Evolutionary conservation across 345 rosid species (phyloP).

Genomic region (Eucalyptus guilfoylei): DNA sequence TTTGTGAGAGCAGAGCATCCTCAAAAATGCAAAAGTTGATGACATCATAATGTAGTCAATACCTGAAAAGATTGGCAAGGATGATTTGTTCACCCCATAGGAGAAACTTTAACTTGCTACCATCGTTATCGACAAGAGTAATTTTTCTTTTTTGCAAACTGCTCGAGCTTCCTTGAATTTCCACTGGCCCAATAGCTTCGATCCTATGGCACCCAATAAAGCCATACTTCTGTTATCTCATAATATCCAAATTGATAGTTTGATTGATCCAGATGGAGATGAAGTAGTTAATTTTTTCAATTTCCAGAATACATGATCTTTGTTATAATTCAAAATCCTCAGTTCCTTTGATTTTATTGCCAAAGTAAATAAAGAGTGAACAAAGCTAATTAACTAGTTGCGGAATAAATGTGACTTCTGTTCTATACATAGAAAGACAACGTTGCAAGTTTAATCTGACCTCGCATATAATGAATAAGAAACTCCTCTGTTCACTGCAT

Average conservation of each 20-base stretch:
- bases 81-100: slow-evolving; percentile 89
- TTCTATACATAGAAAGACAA: not conserved
- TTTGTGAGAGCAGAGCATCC: not conserved
- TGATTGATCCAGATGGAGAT: not conserved
- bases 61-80: slow-evolving; percentile 86
- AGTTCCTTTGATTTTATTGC: not conserved
- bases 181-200: slow-evolving; percentile 64
- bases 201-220: slow-evolving; percentile 35
- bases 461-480: slow-evolving; percentile 83
- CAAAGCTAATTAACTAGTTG: not conserved
- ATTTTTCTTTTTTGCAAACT: slow-evolving; percentile 53
- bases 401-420: not conserved
- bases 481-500: slow-evolving; percentile 38
- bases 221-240: not conserved
- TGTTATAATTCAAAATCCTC: not conserved
- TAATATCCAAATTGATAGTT: not conserved
- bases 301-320: not conserved
- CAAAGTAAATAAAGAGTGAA: not conserved
- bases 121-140: slow-evolving; percentile 64
- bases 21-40: not conserved
- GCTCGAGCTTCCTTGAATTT: slow-evolving; percentile 40
- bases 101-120: slow-evolving; percentile 46
- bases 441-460: slow-evolving; percentile 8
- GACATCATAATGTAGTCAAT: slow-evolving; percentile 7
- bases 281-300: not conserved